A percentile compares a stretch with the other conserved stretches of the same genome.
phyloP scores from a whole-genome alignment of 192 early-diverging fungal species.

The Coemansia sp. region DNA sequence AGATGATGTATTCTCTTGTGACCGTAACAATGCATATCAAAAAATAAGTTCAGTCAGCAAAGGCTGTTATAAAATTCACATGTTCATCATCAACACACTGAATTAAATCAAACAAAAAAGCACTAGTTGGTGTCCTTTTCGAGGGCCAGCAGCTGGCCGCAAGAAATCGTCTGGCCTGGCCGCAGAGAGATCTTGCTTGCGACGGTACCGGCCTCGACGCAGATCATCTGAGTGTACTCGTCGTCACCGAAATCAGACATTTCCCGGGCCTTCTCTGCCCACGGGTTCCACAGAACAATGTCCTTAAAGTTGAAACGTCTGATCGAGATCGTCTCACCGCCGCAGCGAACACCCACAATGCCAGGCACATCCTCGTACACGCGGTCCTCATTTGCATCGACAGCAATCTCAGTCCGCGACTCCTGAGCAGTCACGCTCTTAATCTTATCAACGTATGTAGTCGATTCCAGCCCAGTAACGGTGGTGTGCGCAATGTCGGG shows the following conservation, averaged over 20 bases:
- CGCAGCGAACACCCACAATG: constrained; percentile 35
- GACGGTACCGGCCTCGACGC: constrained; percentile 84
- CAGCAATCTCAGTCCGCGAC: constrained; percentile 55
- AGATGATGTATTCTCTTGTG: no score
- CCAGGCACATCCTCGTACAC: constrained; percentile 73
- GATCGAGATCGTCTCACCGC: constrained; percentile 19
- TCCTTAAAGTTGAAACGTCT: constrained; percentile 54
- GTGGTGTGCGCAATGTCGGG: constrained; percentile 62
- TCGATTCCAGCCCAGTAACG: constrained; percentile 68
- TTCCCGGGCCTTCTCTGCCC: constrained; percentile 83
- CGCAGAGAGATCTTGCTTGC: constrained; percentile 62
- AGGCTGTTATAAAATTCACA: no score
- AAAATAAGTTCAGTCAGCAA: no score
- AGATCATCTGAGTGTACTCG: constrained; percentile 86
- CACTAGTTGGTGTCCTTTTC: constrained; percentile 4
- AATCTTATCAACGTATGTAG: constrained; percentile 74
- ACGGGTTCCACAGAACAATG: constrained; percentile 93
- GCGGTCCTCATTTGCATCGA: constrained; percentile 79
- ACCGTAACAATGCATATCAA: no score
- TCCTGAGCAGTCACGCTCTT: constrained; percentile 47
- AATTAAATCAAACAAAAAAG: neutral
- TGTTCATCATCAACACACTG: no score
- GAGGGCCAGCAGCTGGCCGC: constrained; percentile 65
- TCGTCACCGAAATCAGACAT: constrained; percentile 90
- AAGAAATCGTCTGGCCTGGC: constrained; percentile 69